phyloP scores from a whole-genome alignment of 495 filamentous ascomycete species.

The Aspergillus heteromorphus region DNA sequence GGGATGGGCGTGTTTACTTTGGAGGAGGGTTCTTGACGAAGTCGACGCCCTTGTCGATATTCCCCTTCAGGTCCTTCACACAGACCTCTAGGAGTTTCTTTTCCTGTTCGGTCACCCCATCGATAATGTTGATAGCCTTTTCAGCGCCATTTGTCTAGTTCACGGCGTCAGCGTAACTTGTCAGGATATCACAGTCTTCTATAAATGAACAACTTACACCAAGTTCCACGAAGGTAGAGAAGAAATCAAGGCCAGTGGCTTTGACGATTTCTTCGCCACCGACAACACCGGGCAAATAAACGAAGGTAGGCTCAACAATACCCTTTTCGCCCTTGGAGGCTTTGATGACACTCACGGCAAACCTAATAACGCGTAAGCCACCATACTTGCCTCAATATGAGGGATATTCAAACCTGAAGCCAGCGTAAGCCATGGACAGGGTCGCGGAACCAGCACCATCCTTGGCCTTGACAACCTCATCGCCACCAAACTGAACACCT shows the following conservation, averaged over 20 bases:
- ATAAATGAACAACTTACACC: slow-evolving; percentile 60
- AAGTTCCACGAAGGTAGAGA: slow-evolving; percentile 91
- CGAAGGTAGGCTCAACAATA: slow-evolving; percentile 87
- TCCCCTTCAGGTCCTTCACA: slow-evolving; percentile 73
- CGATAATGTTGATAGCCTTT: slow-evolving; percentile 75
- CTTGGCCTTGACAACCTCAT: slow-evolving; percentile 98
- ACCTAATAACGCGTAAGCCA: slow-evolving; percentile 49
- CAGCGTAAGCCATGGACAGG: slow-evolving; percentile 95
- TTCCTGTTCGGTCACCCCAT: slow-evolving; percentile 69
- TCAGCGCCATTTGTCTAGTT: slow-evolving; percentile 71
- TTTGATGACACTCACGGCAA: slow-evolving; percentile 89
- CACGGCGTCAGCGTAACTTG: slow-evolving; percentile 5
- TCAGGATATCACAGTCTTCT: background rate
- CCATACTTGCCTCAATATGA: background rate
- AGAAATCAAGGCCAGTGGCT: slow-evolving; percentile 82
- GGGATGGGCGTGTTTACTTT: slow-evolving; percentile 52
- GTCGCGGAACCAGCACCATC: slow-evolving; percentile 92
- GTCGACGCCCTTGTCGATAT: slow-evolving; percentile 87
- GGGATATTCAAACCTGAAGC: slow-evolving; percentile 64
- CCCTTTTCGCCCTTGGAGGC: slow-evolving; percentile 82
- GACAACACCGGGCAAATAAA: slow-evolving; percentile 85
- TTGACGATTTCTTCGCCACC: slow-evolving; percentile 82
- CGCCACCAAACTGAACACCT: slow-evolving; percentile 95
- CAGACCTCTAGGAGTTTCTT: slow-evolving; percentile 75
- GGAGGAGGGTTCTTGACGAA: slow-evolving; percentile 80